Evolutionary conservation across 768 basidiomycete genomes (phyloP), one percentile per base, ranked within the genome.

Genomic region (Amanita subjunquillea): DNA sequence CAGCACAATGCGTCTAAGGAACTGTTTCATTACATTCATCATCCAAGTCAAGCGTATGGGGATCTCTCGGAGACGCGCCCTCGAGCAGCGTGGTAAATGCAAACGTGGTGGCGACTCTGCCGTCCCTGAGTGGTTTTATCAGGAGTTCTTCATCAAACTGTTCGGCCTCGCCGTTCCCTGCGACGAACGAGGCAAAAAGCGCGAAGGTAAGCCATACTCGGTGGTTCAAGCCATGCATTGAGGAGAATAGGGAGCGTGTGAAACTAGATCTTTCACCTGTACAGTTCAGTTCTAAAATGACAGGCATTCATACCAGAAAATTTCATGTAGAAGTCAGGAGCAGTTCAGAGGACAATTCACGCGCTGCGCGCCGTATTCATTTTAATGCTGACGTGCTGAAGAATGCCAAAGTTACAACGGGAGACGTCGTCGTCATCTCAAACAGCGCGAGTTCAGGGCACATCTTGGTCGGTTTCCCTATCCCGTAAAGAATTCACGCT

Each of bases 81-180:
- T 71, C 67, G 45, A 85, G 63, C 10, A 80, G 54, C 0, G 86
- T 89, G 25, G 70, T 80, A 67, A 97, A 98, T 1, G 83, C 76
- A 70, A 97, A 96, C 29, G 76, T 75, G 1, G 91, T 78, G 0
- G 79, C 76, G 37, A 97, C 81, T 63, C 83, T 87, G 47, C 94
- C 95, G 63, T 97, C 89, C 5, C 75, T 71, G 32, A 96, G 75
- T 0, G 90, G 62, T 37, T 64, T 69, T 30, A 79, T 61, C 7
- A 63, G 60, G 13, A 79, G 61, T 43, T 69, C 56, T 59, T 79
- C 78, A 45, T 74, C 60, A 55, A 83, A 83, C 22, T 66, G 59
- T 66, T 84, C 82, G 2, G 46, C n/a, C 34, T 45, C 38, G 10
- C 55, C 53, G 10, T 54, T 59, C 34, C 59, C 38, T 40, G 47